Evolutionary conservation across 2,329 filamentous ascomycete species (phyloP).

Genomic region (Xylariaceae sp.): DNA sequence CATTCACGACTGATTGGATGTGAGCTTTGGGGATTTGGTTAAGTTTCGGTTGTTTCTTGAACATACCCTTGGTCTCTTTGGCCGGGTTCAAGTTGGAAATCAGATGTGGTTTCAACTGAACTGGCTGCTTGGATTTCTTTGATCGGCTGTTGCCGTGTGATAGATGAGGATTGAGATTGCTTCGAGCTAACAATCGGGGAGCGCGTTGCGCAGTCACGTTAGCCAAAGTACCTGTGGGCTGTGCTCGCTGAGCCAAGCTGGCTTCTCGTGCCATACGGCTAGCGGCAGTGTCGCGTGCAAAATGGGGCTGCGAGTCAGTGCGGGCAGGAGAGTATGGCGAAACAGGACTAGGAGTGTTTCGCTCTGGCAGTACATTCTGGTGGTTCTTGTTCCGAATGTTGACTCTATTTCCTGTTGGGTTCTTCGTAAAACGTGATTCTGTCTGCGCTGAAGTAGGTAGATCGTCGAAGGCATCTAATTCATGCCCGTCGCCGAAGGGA

Average conservation of each 20-base stretch:
- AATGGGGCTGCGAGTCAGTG: conserved; percentile 55
- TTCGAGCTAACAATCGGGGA: conserved; percentile 50
- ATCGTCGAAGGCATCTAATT: conserved; percentile 92
- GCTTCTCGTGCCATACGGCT: conserved; percentile 65
- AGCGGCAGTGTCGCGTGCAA: conserved; percentile 64
- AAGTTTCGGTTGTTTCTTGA: not conserved
- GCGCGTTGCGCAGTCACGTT: conserved; percentile 56
- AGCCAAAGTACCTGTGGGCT: conserved; percentile 52
- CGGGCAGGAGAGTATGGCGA: conserved; percentile 58
- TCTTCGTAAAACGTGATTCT: conserved; percentile 80
- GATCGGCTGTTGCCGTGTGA: conserved; percentile 45
- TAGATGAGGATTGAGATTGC: conserved; percentile 45
- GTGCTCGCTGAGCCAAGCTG: conserved; percentile 57
- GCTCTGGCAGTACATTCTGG: conserved; percentile 54
- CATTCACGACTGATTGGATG: conserved; percentile 65
- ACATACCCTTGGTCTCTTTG: conserved; percentile 77
- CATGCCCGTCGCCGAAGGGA: conserved; percentile 87
- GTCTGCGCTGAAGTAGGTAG: conserved; percentile 80
- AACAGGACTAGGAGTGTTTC: conserved; percentile 51
- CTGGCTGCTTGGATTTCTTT: conserved; percentile 56
- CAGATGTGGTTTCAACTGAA: conserved; percentile 74
- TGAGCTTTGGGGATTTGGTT: not conserved
- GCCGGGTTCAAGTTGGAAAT: conserved; percentile 78
- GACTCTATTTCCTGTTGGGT: conserved; percentile 70
- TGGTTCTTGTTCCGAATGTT: conserved; percentile 55